Evolutionary conservation across 2,329 filamentous ascomycete species (phyloP), one percentile per base, ranked within the genome.

Genomic region (Fusarium xyrophilum): DNA sequence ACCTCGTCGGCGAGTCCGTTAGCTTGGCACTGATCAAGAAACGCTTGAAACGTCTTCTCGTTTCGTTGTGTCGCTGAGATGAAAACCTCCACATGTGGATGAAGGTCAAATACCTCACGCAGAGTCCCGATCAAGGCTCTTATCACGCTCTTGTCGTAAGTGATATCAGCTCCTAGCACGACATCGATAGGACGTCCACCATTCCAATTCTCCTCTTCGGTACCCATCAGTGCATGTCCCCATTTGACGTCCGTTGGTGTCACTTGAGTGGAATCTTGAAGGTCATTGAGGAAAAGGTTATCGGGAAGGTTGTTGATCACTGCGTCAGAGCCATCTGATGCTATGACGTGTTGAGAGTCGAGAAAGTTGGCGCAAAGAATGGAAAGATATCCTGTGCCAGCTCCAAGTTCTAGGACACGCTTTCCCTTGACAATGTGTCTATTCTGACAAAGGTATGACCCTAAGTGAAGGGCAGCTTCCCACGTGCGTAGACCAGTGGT

Each of bases 401-500:
- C 87, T 6, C 92, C 92, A 2, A 95, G 82, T 75, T 95, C 92
- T 4, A 95, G 81, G 2, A 94, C 79, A 11, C 81, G 83, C 73
- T 87, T 89, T 4, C 81, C 83, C 11, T 73, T 72, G 30, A 92
- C 80, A 23, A 85, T 67, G 3, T 70, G 66, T 2, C 76, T 77
- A 51, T 83, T 78, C n/a, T 74, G 63, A 63, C 86, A 86, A 25
- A 94, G 84, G 71, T 89, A 93, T 44, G 89, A 85, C 2, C 90
- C 90, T 1, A 95, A 82, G 70, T 93, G 90, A 12, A 95, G 80
- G 3, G 91, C 88, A 2, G 92, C 92, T 76, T 95, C 92, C 92
- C 92, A 96, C 0, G 92, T 95, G 35, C 92, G 86, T 27, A 92
- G 83, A 2, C 92, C 92, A 0, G 92, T 95, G 2, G 91, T 93